Evolutionary conservation across 2,329 filamentous ascomycete species (phyloP).

Genomic region (Fusarium abutilonis): DNA sequence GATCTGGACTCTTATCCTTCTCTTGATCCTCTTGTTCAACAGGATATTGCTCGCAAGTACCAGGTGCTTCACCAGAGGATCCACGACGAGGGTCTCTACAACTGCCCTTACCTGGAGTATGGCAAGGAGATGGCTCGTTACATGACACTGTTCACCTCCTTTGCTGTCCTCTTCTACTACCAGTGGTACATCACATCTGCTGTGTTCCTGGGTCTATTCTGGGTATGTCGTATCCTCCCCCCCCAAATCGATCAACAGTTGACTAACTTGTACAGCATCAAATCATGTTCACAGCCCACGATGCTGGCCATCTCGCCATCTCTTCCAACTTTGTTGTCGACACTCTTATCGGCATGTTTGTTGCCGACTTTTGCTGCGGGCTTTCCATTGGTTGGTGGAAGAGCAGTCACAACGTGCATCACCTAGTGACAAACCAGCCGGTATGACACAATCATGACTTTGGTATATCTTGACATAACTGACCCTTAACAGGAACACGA

Average conservation of each 20-base stretch:
- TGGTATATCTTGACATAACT: neutral
- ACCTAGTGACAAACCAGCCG: slow-evolving; percentile 72
- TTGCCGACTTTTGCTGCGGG: slow-evolving; percentile 72
- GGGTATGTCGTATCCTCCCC: slow-evolving; percentile 52
- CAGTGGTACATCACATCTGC: slow-evolving; percentile 68
- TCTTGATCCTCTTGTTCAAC: slow-evolving; percentile 63
- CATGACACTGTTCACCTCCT: slow-evolving; percentile 58
- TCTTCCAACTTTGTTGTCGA: slow-evolving; percentile 67
- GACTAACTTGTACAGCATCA: slow-evolving; percentile 61
- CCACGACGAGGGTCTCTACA: slow-evolving; percentile 65
- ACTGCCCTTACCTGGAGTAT: slow-evolving; percentile 68
- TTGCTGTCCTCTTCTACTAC: slow-evolving; percentile 56
- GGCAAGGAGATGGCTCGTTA: slow-evolving; percentile 68
- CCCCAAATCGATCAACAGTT: neutral
- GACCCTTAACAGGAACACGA: slow-evolving; percentile 58
- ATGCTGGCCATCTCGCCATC: slow-evolving; percentile 71
- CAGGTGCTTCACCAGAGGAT: slow-evolving; percentile 64
- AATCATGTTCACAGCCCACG: slow-evolving; percentile 75
- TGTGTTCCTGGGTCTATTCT: slow-evolving; percentile 69
- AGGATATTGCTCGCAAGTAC: slow-evolving; percentile 65
- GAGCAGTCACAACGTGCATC: slow-evolving; percentile 74
- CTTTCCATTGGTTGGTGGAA: slow-evolving; percentile 77
- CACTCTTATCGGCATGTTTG: slow-evolving; percentile 68
- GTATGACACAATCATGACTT: slow-evolving; percentile 43
- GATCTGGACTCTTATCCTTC: slow-evolving; percentile 60